Evolutionary conservation across 352 stramenopile genomes (phyloP).

Genomic region (Pythium periplocum): DNA sequence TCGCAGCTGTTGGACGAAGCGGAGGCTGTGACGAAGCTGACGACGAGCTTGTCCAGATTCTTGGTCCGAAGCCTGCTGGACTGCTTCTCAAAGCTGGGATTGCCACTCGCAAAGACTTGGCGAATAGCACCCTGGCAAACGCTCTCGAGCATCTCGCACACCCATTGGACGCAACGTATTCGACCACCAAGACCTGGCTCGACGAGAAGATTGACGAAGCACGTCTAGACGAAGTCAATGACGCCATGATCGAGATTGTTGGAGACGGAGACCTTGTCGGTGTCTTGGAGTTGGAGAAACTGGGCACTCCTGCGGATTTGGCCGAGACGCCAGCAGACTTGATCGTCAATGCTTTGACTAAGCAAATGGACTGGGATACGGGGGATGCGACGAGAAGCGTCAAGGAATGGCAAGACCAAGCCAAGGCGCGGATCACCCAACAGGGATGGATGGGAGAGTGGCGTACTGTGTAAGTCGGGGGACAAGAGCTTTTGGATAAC

Average conservation of each 20-base stretch:
- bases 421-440: slow-evolving; percentile 30
- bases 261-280: slow-evolving; percentile 36
- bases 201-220: slow-evolving; percentile 63
- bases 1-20: slow-evolving; percentile 27
- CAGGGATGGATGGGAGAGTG: slow-evolving; percentile 71
- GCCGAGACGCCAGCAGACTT: slow-evolving; percentile 64
- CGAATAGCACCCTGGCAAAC: slow-evolving; percentile 21
- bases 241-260: slow-evolving; percentile 69
- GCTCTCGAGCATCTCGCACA: slow-evolving; percentile 10
- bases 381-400: slow-evolving; percentile 31
- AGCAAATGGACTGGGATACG: slow-evolving; percentile 3
- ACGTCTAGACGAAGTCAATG: slow-evolving; percentile 74
- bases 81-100: slow-evolving; percentile 42
- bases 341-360: slow-evolving; percentile 34
- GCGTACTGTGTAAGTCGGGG: slow-evolving; percentile 51
- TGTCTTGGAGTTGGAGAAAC: slow-evolving; percentile 64
- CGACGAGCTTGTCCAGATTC: slow-evolving; percentile 70
- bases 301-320: slow-evolving; percentile 76
- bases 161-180: slow-evolving; percentile 27
- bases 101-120: slow-evolving; percentile 51
- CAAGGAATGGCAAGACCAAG: slow-evolving; percentile 41
- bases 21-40: slow-evolving; percentile 49
- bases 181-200: slow-evolving; percentile 35
- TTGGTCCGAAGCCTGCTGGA: slow-evolving; percentile 33
- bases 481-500: too few species aligned